These are phyloP conservation scores for Aegilops bicornis DNA, from an alignment of 176 grass and related monocot species.

Conservation along the genomic window DNA sequence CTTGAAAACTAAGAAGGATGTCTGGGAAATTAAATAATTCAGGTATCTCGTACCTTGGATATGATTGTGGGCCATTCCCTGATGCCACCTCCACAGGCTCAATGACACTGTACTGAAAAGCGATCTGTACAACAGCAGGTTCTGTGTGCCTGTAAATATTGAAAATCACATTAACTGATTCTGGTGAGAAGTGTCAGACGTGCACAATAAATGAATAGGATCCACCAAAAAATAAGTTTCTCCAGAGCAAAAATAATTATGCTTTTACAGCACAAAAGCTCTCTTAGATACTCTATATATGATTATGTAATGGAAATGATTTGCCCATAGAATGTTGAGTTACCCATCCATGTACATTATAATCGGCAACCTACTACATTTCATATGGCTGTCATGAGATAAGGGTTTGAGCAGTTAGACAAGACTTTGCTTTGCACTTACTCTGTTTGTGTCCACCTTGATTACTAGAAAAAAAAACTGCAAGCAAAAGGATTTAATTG, in stretches of 20 bases:
- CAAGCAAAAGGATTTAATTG: constrained; percentile 4
- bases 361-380: neutral
- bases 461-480: neutral
- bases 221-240: neutral
- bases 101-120: constrained; percentile 91
- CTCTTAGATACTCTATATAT: neutral
- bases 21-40: constrained; percentile 4
- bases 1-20: neutral
- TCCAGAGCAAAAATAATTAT: constrained; percentile 9
- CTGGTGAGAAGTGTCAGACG: neutral
- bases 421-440: neutral
- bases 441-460: neutral
- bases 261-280: neutral
- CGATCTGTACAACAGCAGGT: constrained; percentile 77
- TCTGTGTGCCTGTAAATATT: constrained; percentile 74
- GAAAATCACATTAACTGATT: constrained; percentile 12
- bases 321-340: neutral
- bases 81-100: constrained; percentile 51
- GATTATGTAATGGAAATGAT: neutral
- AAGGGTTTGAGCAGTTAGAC: neutral
- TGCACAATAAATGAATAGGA: constrained; percentile 23
- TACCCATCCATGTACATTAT: neutral
- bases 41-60: constrained; percentile 39
- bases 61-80: constrained; percentile 40
- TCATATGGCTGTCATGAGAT: neutral